Conservation (phyloP, 2,329 filamentous ascomycete species). For the Colletotrichum navitas region DNA sequence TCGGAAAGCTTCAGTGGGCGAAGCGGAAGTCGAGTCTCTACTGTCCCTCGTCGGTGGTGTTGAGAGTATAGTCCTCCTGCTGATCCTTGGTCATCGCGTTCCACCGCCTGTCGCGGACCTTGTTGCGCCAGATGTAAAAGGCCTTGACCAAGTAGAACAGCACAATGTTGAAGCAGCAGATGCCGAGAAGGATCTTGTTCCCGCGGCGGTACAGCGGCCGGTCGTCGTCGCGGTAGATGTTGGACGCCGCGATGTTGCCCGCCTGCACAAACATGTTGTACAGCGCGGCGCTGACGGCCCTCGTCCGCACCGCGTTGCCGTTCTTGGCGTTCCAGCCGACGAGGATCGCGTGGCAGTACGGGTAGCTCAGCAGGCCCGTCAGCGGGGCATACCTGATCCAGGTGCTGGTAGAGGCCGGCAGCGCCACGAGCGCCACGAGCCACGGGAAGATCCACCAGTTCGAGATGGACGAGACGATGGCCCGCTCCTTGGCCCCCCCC, state of each 20-base stretch:
- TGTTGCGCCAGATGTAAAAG: conserved; percentile 63
- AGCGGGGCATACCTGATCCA: conserved; percentile 59
- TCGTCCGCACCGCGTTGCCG: conserved; percentile 62
- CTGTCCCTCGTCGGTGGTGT: conserved; percentile 64
- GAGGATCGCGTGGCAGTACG: conserved; percentile 62
- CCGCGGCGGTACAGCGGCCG: conserved; percentile 64
- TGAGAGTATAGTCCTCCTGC: conserved; percentile 61
- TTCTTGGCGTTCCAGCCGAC: conserved; percentile 62
- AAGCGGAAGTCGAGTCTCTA: conserved; percentile 69
- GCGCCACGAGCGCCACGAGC: conserved; percentile 58
- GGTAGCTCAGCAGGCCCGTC: conserved; percentile 58
- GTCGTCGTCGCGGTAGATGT: conserved; percentile 69
- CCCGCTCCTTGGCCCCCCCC: conserved; percentile 58
- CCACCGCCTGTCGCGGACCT: conserved; percentile 58
- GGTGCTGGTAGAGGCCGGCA: conserved; percentile 52
- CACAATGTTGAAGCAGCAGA: conserved; percentile 61
- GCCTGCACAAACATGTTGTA: conserved; percentile 63
- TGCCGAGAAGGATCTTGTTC: conserved; percentile 62
- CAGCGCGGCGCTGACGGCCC: conserved; percentile 61
- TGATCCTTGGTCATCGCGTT: conserved; percentile 58
- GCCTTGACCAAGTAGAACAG: conserved; percentile 59
- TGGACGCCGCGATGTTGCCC: conserved; percentile 57
- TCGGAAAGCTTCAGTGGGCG: conserved; percentile 52
- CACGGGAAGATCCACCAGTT: conserved; percentile 66
- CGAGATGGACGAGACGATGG: conserved; percentile 58